These are phyloP conservation scores for Aspergillus costaricaensis DNA, from an alignment of 2,329 filamentous ascomycete genomes.

Conservation along the genomic window DNA sequence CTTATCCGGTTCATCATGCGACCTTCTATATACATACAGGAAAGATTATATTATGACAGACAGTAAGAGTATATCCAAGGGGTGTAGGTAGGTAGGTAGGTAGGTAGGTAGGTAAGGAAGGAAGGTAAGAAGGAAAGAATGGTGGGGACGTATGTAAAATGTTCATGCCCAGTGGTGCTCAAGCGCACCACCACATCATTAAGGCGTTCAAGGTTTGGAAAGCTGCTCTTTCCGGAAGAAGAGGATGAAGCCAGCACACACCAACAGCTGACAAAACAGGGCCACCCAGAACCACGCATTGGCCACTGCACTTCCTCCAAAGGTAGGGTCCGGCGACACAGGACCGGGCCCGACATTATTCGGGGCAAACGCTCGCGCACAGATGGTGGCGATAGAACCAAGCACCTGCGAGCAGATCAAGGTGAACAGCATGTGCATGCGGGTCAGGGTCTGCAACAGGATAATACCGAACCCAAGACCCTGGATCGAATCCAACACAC, in stretches of 20 bases:
- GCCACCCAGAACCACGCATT: conserved; percentile 63
- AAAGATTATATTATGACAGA: neutral
- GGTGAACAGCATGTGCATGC: conserved; percentile 64
- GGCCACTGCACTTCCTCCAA: conserved; percentile 47
- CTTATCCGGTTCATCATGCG: neutral
- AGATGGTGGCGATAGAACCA: conserved; percentile 62
- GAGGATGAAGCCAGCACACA: conserved; percentile 48
- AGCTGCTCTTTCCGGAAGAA: conserved; percentile 49
- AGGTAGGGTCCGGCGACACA: conserved; percentile 63
- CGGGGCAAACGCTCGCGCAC: conserved; percentile 60
- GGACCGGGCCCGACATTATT: conserved; percentile 61
- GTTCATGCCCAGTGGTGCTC: neutral
- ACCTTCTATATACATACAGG: neutral
- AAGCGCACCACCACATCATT: neutral
- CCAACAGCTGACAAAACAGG: conserved; percentile 56
- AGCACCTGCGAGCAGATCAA: conserved; percentile 62
- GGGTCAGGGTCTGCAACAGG: conserved; percentile 63
- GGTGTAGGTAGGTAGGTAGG: too few relatives aligned
- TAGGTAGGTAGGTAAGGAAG: too few relatives aligned
- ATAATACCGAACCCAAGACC: conserved; percentile 69
- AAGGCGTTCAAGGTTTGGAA: conserved; percentile 37
- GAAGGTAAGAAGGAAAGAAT: too few relatives aligned
- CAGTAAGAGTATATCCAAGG: neutral
- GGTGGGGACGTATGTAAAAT: neutral
- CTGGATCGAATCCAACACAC: conserved; percentile 64